Evolutionary conservation across 2,329 filamentous ascomycete genomes (phyloP).

Genomic region (Cadophora sp.): DNA sequence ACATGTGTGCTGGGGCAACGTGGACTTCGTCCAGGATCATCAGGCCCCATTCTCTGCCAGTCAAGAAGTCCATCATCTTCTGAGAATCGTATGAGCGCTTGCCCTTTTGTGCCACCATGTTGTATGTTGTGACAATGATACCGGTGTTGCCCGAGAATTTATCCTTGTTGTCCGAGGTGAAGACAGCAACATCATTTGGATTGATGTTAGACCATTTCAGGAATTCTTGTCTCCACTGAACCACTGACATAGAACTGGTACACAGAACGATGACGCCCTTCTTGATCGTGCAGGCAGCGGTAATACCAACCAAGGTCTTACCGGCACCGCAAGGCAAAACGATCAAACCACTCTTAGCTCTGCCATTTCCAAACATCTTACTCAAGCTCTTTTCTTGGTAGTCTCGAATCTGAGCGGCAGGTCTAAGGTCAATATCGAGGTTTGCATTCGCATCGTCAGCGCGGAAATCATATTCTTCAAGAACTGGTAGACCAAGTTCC

Average conservation of each 20-base stretch:
- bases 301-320: constrained; percentile 98
- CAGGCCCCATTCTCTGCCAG: constrained; percentile 89
- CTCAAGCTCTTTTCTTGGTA: constrained; percentile 98
- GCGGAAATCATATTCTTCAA: constrained; percentile 97
- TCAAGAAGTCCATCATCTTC: constrained; percentile 97
- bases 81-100: constrained; percentile 90
- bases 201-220: constrained; percentile 99
- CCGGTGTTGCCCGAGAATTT: constrained; percentile 87
- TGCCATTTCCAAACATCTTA: constrained; percentile 99
- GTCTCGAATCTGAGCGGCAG: constrained; percentile 85
- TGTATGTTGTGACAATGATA: constrained; percentile 97
- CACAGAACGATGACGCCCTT: constrained; percentile 95
- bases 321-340: constrained; percentile 95
- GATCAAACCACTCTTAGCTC: constrained; percentile 96
- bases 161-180: constrained; percentile 92
- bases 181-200: constrained; percentile 90
- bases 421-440: constrained; percentile 90
- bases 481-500: constrained; percentile 82
- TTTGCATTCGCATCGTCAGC: constrained; percentile 90
- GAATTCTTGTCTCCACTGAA: constrained; percentile 97
- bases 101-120: constrained; percentile 94
- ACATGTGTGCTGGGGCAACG: constrained; percentile 96
- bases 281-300: constrained; percentile 95
- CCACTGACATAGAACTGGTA: constrained; percentile 96
- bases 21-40: constrained; percentile 98